Base-by-base conservation (phyloP, 495 filamentous ascomycete genomes). In the Aspergillus campestris region DNA sequence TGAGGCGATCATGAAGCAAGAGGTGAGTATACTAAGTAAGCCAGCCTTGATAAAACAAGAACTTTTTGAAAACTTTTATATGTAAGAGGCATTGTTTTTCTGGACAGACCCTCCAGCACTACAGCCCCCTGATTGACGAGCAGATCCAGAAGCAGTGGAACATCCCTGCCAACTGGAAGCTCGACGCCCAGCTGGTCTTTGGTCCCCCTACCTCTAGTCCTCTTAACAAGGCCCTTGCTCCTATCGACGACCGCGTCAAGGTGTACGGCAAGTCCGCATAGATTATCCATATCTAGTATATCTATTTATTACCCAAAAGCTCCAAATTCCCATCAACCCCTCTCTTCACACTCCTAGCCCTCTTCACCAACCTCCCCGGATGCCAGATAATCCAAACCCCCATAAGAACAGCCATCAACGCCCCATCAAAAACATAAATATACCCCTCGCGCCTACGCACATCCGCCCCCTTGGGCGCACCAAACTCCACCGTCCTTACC, bases 81-180 rank as follows among this genome's bases (percentile, higher is more conserved):
- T n/a, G n/a, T n/a, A n/a, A n/a, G n/a, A n/a, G n/a, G n/a, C n/a
- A n/a, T n/a, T n/a, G n/a, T n/a, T n/a, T n/a, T n/a, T n/a, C n/a
- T n/a, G n/a, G n/a, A n/a, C n/a, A n/a, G n/a, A n/a, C n/a, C 55
- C 59, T 79, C 38, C 75, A 79, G 61, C 75, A 79, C 59, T 77
- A 76, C 49, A 77, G 75, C 51, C 70, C 71, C 1, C 55, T 74
- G 5, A 70, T 78, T 51, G 69, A 77, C 50, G 53, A 56, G 8
- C 57, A 53, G 8, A 58, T 77, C 11, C 53, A 65, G 24, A 64
- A 70, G 38, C 57, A 66, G 44, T 77, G 65, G 59, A 55, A 62
- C 39, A 54, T 79, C 35, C 75, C 75, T 12, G 48, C 36, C 11
- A 65, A 66, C 5, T 79, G 73, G 72, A 55, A 54, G 5, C 55